Evolutionary conservation across 495 filamentous ascomycete genomes (phyloP).

Genomic region (Corynascus novoguineensis): DNA sequence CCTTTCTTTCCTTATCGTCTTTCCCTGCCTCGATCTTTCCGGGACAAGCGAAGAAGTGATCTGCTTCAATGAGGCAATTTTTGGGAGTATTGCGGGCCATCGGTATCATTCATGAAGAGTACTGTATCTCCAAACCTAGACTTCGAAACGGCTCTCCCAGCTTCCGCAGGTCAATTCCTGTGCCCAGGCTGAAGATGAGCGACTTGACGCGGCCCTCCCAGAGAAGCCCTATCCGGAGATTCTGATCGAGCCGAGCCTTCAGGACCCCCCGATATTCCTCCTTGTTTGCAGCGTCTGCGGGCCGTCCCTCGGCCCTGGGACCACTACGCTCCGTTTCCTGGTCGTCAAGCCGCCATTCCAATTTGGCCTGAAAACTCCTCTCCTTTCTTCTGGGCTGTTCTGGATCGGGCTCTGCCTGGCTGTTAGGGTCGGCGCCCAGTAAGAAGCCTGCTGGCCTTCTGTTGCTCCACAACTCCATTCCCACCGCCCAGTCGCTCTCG

Average conservation of each 20-base stretch:
- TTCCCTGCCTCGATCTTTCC: no score
- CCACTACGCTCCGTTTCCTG: conserved; percentile 23
- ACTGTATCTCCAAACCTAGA: conserved; percentile 83
- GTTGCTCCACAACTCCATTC: conserved; percentile 81
- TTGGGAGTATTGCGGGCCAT: no score
- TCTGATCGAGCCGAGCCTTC: conserved; percentile 82
- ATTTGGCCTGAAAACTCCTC: conserved; percentile 50
- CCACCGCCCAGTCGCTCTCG: conserved; percentile 86
- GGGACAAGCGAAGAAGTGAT: no score
- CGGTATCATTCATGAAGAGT: conserved; percentile 76
- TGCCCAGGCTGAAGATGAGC: conserved; percentile 82
- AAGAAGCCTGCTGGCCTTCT: conserved; percentile 38
- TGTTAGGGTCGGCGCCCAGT: conserved; percentile 30
- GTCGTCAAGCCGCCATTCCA: conserved; percentile 50
- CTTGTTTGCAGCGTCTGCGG: conserved; percentile 25
- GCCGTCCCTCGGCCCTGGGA: background rate
- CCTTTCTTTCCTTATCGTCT: background rate
- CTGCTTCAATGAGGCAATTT: no score
- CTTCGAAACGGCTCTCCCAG: conserved; percentile 63
- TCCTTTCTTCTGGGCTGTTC: conserved; percentile 30
- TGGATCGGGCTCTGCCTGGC: conserved; percentile 20
- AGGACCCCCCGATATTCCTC: conserved; percentile 79
- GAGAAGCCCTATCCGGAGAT: conserved; percentile 72
- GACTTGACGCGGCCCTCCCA: conserved; percentile 96
- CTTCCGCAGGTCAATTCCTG: conserved; percentile 67